Base-by-base conservation (phyloP, 139 green algal genomes). In the Chloropicon primus region DNA sequence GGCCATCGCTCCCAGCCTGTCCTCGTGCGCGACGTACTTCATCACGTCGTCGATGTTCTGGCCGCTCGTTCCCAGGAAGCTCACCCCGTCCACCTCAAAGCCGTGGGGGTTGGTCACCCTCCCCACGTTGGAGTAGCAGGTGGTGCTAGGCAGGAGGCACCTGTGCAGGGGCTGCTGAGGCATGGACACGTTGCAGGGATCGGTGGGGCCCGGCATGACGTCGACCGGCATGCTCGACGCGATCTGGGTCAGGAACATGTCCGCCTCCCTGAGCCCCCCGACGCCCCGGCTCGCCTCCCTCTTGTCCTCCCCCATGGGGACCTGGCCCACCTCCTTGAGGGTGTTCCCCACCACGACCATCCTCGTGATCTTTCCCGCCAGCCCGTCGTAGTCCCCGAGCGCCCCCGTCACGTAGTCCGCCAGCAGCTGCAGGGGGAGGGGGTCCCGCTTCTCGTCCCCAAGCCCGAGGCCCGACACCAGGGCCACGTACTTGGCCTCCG, bases 131-230 rank as follows among this genome's bases (percentile, higher is more conserved):
- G 53, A 3, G 75, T 76, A 2, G 53, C 54, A 53, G 72, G 54
- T 29, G 71, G 71, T 1, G 54, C 0, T 28, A 22, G 76, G 54
- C 2, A 71, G 23, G 76, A 98, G 87, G 80, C 91, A 96, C 53
- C 74, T 80, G 86, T 99, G 93, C 72, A 99, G 79, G n/a, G 93
- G 90, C 86, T 98, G 95, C 85, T 99, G 95, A 10, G 95, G 95
- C 77, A 99, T 83, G 17, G 92, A 90, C 28, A 91, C 86, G 79
- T 96, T 98, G 76, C 90, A 86, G 0, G 93, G 94, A 83, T 99
- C 95, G 24, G 84, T 84, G 0, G 85, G 74, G 0, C 95, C 95
- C 1, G 95, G 93, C 93, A 99, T 97, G 10, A 99, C 78, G 80
- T 99, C 95, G 24, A 99, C 87, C 0, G 92, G 92, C 54, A 98